These are phyloP conservation scores for Cucurbita moschata DNA, from an alignment of 306 rosid genomes.

Conservation along the genomic window DNA sequence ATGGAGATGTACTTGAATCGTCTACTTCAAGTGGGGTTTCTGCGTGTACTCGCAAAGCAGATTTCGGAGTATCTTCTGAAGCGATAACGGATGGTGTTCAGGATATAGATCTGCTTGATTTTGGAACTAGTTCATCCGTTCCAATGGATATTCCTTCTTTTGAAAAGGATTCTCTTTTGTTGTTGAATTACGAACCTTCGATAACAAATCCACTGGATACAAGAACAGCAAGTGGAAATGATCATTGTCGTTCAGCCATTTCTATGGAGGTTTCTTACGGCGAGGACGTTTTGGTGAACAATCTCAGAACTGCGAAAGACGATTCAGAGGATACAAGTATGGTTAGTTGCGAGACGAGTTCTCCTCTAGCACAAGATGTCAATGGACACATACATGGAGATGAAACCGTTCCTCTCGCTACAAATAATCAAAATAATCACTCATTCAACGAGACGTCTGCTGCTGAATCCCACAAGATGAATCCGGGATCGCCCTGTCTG, in stretches of 20 bases:
- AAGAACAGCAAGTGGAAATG: background rate
- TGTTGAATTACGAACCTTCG: background rate
- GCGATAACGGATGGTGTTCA: constrained; percentile 1
- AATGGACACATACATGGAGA: constrained; percentile 26
- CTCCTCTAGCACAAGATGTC: constrained; percentile 2
- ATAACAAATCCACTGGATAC: constrained; percentile 13
- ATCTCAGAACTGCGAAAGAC: constrained; percentile 1
- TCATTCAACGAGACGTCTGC: constrained; percentile 9
- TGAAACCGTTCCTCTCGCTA: constrained; percentile 10
- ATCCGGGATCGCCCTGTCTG: constrained; percentile 4
- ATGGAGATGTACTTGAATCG: constrained; percentile 11
- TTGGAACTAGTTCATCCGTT: constrained; percentile 8
- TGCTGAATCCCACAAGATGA: constrained; percentile 14
- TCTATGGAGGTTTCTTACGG: constrained; percentile 16
- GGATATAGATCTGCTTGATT: background rate
- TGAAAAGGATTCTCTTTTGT: background rate
- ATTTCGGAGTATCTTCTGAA: background rate
- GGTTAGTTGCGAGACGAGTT: constrained; percentile 10
- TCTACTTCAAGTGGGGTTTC: constrained; percentile 20
- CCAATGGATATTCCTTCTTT: background rate
- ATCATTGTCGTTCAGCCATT: constrained; percentile 17
- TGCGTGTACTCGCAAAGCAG: constrained; percentile 15
- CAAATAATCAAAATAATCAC: constrained; percentile 2
- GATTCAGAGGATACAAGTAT: constrained; percentile 21
- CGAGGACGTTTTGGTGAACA: background rate